Evolutionary conservation across 108 stramenopile species (phyloP), one percentile per base, ranked within the genome.

Genomic region (Poteriospumella lacustris): DNA sequence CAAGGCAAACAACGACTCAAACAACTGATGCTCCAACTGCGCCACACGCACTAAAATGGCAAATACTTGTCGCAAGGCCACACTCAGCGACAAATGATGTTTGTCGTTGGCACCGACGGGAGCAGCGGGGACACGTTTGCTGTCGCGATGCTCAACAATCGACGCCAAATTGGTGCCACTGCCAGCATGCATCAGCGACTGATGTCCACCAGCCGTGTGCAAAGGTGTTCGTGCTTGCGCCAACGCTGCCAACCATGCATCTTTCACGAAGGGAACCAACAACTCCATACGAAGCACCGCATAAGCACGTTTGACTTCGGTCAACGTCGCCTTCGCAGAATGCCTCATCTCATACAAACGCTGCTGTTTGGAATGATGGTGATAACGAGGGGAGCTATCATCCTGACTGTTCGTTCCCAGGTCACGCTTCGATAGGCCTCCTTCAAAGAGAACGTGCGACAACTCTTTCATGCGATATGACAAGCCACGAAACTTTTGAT

Each of bases 401-500:
- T n/a, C 64, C 12, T 12, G 19, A 40, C 12, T 12, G 19, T 67
- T 41, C 12, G 15, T 38, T 41, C 12, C 64, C 15, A 12, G 12
- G 31, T 12, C 40, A 40, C 15, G 39, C 9, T 67, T 15, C 9
- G 31, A 31, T 9, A 67, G 40, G 19, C 19, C 19, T 15, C 64
- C 40, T 38, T 41, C 15, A 12, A 38, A 41, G 12, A 67, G 31
- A 38, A 67, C 40, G 19, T 67, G 39, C 9, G 19, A 31, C 9
- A 67, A 19, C 19, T 67, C 64, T 67, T 41, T 38, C 64, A 67
- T 67, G 12, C 64, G 64, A 41, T 40, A 67, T 9, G 39, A 38
- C 31, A 67, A 41, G 19, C 64, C 64, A 40, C 64, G 36, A 67
- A 67, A 67, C 19, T 33, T 12, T 12, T 15, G 9, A 41, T 67